phyloP scores from a whole-genome alignment of 352 stramenopile species.

The Globisporangium nodosum region DNA sequence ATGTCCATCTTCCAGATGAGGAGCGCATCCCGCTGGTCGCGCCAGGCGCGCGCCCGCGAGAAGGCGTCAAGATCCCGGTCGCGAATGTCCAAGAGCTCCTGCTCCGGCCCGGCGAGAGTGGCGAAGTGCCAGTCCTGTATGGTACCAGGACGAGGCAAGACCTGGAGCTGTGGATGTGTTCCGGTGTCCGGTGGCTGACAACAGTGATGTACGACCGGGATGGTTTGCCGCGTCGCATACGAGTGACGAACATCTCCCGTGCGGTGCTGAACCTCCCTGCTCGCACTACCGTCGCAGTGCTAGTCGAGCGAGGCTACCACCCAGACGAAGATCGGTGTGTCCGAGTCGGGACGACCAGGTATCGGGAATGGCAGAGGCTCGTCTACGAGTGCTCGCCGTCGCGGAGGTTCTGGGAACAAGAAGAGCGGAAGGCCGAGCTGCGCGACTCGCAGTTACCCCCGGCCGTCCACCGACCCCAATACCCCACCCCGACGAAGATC shows the following conservation, averaged over 20 bases:
- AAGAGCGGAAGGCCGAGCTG: background rate
- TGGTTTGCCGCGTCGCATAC: background rate
- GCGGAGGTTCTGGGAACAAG: no score
- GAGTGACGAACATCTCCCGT: background rate
- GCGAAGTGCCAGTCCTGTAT: background rate
- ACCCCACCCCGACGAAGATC: slow-evolving; percentile 1
- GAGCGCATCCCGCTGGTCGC: background rate
- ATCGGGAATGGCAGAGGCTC: no score
- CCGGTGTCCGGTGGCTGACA: background rate
- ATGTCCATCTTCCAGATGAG: background rate
- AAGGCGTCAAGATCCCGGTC: background rate
- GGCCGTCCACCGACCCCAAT: background rate
- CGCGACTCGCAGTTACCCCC: background rate
- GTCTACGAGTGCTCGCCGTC: no score
- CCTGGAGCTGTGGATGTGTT: background rate
- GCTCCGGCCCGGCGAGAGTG: background rate
- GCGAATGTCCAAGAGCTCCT: background rate
- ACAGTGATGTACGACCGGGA: background rate
- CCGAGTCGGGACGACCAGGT: no score
- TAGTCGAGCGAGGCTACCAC: background rate
- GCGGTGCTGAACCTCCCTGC: background rate
- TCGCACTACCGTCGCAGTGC: background rate
- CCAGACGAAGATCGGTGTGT: background rate
- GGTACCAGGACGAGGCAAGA: background rate
- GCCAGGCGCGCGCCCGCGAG: background rate